Base-by-base conservation (phyloP, 2,329 filamentous ascomycete species). In the Colletotrichum sp. region DNA sequence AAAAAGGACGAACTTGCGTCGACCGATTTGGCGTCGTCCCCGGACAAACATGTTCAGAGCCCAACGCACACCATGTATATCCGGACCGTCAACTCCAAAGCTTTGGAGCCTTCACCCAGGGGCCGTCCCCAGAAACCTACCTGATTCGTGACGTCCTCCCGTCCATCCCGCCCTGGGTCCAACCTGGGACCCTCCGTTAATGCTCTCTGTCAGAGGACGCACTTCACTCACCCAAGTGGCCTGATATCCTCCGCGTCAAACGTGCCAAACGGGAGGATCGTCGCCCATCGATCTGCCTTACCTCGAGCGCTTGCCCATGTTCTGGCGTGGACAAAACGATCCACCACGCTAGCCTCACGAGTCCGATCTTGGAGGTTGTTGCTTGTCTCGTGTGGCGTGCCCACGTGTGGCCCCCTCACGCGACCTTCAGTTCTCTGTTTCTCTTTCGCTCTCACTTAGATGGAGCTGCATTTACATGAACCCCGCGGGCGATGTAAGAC, bases 91-190 rank as follows among this genome's bases (percentile, higher is more conserved):
- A n/a, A 52, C 61, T 65, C 52, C 60, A 30, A 55, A 24, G 32
- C 34, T 34, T 48, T n/a, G n/a, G 39, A n/a, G 39, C 18, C 18
- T 10, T 48, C 18, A 12, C 63, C 7, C 32, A 21, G 52, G 36
- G 28, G 52, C 24, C 26, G 48, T 26, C 52, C 69, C 57, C 52
- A 16, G 32, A 13, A 72, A 43, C 55, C n/a, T 75, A 30, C 61
- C 52, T 68, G 69, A 75, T 72, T 75, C 69, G 57, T 72, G 64
- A 64, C 48, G 52, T 71, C 26, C 34, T 63, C 63, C 69, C 63
- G 68, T 55, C 69, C 26, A 13, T 57, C 10, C 39, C 55, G 73
- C 32, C 39, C 72, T 16, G 34, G 69, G 69, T 55, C 16, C 24
- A 63, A 61, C 73, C 69, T 30, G 18, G 73, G 9, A 61, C 8